Conservation (phyloP, 768 basidiomycete genomes). For the Calvatia gigantea region DNA sequence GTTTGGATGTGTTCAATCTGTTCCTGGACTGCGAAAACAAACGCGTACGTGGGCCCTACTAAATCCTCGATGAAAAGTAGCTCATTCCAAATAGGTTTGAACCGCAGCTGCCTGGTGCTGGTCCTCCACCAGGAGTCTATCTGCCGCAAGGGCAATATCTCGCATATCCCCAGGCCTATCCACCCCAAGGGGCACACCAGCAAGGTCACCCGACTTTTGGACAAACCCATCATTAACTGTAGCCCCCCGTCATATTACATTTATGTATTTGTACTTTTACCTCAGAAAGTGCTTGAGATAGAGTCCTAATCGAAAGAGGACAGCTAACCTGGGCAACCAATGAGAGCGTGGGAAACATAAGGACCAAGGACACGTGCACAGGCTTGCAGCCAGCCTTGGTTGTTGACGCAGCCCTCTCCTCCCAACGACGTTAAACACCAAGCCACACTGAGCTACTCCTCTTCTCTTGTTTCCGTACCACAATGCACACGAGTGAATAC, state of each 20-base stretch:
- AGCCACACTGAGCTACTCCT: constrained; percentile 25
- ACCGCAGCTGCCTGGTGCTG: constrained; percentile 12
- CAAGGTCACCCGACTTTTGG: constrained; percentile 6
- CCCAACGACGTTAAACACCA: constrained; percentile 29
- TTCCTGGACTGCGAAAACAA: constrained; percentile 45
- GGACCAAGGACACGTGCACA: constrained; percentile 26
- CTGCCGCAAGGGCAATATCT: constrained; percentile 13
- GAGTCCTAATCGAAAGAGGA: neutral
- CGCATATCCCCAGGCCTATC: constrained; percentile 1
- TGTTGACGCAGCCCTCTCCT: constrained; percentile 34
- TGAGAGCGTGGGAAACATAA: constrained; percentile 4
- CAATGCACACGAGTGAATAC: constrained; percentile 91
- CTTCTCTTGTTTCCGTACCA: constrained; percentile 24
- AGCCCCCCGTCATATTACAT: neutral
- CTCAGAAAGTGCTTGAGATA: neutral
- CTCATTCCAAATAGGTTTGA: constrained; percentile 20
- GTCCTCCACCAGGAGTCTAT: constrained; percentile 2
- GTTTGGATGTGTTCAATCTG: constrained; percentile 70
- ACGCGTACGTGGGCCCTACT: constrained; percentile 43
- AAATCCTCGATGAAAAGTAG: neutral
- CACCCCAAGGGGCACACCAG: constrained; percentile 1
- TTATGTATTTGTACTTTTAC: neutral
- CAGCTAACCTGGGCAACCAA: neutral
- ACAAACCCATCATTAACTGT: neutral
- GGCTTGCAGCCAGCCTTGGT: constrained; percentile 23